These are phyloP conservation scores for Kurtzmaniella quercitrusa DNA, from an alignment of 1,139 yeast species.

Conservation along the genomic window DNA sequence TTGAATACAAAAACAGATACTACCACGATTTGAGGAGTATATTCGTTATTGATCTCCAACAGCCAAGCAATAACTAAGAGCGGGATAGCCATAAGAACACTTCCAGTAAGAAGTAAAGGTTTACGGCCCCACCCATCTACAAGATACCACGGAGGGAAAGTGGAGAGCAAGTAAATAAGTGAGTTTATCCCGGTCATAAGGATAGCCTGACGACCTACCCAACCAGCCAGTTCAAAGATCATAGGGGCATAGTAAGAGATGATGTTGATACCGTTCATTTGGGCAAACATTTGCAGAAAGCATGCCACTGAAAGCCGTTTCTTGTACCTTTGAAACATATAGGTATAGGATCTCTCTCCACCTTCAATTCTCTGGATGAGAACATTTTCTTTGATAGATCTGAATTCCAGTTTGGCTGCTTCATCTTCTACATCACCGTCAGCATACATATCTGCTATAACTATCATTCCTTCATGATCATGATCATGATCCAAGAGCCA, in stretches of 20 bases:
- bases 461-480: slow-evolving; percentile 75
- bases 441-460: slow-evolving; percentile 43
- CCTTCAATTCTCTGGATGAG: slow-evolving; percentile 75
- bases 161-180: slow-evolving; percentile 65
- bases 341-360: slow-evolving; percentile 55
- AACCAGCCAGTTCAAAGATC: slow-evolving; percentile 92
- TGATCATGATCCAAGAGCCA: slow-evolving; percentile 87
- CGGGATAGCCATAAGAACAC: slow-evolving; percentile 72
- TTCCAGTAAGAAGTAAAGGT: slow-evolving; percentile 74
- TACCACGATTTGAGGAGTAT: slow-evolving; percentile 73
- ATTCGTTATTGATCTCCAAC: slow-evolving; percentile 51
- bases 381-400: slow-evolving; percentile 42
- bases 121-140: slow-evolving; percentile 92
- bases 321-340: slow-evolving; percentile 61
- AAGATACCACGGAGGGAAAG: slow-evolving; percentile 87
- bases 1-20: slow-evolving; percentile 72
- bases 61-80: slow-evolving; percentile 64
- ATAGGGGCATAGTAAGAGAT: slow-evolving; percentile 91
- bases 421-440: slow-evolving; percentile 53
- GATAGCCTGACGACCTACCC: slow-evolving; percentile 84
- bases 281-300: slow-evolving; percentile 89
- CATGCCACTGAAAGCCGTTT: slow-evolving; percentile 84
- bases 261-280: slow-evolving; percentile 87
- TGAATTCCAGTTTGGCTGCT: slow-evolving; percentile 55
- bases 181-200: slow-evolving; percentile 92